These are phyloP conservation scores for Rhizophora mangle DNA, from an alignment of 345 rosid genomes.

Conservation along the genomic window DNA sequence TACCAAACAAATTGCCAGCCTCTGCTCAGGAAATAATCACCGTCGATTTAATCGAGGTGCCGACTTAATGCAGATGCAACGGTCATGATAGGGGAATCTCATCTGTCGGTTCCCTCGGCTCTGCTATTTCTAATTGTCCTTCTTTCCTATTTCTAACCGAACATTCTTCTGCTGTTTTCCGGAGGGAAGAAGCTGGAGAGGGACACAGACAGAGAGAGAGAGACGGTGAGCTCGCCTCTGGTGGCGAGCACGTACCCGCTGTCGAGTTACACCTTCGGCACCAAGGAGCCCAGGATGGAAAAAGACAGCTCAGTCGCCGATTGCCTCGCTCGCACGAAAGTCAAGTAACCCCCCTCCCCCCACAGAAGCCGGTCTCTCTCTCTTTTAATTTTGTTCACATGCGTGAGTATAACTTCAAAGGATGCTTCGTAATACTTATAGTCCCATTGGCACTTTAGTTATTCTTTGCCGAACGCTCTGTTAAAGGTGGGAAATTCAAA, in stretches of 20 bases:
- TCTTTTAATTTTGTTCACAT: neutral
- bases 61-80: too few species aligned
- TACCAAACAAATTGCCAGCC: too few species aligned
- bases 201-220: neutral
- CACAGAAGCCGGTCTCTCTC: neutral
- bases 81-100: too few species aligned
- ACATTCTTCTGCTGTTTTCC: too few species aligned
- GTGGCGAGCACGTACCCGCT: slow-evolving; percentile 87
- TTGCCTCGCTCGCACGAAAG: slow-evolving; percentile 97
- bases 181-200: neutral
- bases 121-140: too few species aligned
- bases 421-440: neutral
- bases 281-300: slow-evolving; percentile 92
- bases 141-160: too few species aligned
- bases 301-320: slow-evolving; percentile 93
- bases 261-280: slow-evolving; percentile 94
- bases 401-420: neutral
- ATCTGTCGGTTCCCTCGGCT: too few species aligned
- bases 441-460: neutral
- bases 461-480: too few species aligned
- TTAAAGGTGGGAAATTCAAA: too few species aligned
- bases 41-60: too few species aligned
- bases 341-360: slow-evolving; percentile 46
- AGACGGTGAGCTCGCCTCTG: slow-evolving; percentile 59
- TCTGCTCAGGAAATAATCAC: too few species aligned